Percentiles rank a stretch among this genome's conserved stretches.
Evolutionary conservation across 2,329 filamentous ascomycete genomes (phyloP).

Genomic region (Aspergillus fijiensis): DNA sequence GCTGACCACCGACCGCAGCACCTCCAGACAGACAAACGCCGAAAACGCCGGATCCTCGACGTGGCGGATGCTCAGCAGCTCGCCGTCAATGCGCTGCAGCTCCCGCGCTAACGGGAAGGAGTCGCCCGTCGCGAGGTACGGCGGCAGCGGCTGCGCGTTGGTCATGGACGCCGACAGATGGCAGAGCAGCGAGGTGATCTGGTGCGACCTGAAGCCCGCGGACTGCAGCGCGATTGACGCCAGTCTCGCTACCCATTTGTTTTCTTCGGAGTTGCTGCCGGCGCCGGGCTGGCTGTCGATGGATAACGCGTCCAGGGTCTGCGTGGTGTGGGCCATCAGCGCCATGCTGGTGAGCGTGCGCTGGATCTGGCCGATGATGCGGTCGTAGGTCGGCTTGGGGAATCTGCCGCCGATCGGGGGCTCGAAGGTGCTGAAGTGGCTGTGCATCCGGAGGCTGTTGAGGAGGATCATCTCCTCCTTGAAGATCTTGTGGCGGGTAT

Average conservation of each 20-base stretch:
- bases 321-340: slow-evolving; percentile 62
- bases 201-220: slow-evolving; percentile 57
- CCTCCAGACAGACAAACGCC: slow-evolving; percentile 70
- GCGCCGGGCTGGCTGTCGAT: neutral
- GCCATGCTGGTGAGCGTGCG: slow-evolving; percentile 61
- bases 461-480: slow-evolving; percentile 65
- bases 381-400: slow-evolving; percentile 62
- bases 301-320: slow-evolving; percentile 46
- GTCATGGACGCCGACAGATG: slow-evolving; percentile 66
- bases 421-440: slow-evolving; percentile 66
- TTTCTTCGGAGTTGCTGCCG: slow-evolving; percentile 16
- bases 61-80: slow-evolving; percentile 62
- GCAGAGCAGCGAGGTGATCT: slow-evolving; percentile 56
- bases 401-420: slow-evolving; percentile 71
- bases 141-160: slow-evolving; percentile 66
- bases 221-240: slow-evolving; percentile 52
- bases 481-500: slow-evolving; percentile 58
- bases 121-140: slow-evolving; percentile 63
- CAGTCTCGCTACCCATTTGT: slow-evolving; percentile 61
- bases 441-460: slow-evolving; percentile 60
- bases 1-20: slow-evolving; percentile 42
- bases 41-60: slow-evolving; percentile 69
- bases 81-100: slow-evolving; percentile 57
- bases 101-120: slow-evolving; percentile 59
- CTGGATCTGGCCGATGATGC: slow-evolving; percentile 58